Percentiles rank a stretch among this genome's conserved stretches.
Evolutionary conservation across 2,329 filamentous ascomycete species (phyloP).

Genomic region (Clarireedia monteithiana): DNA sequence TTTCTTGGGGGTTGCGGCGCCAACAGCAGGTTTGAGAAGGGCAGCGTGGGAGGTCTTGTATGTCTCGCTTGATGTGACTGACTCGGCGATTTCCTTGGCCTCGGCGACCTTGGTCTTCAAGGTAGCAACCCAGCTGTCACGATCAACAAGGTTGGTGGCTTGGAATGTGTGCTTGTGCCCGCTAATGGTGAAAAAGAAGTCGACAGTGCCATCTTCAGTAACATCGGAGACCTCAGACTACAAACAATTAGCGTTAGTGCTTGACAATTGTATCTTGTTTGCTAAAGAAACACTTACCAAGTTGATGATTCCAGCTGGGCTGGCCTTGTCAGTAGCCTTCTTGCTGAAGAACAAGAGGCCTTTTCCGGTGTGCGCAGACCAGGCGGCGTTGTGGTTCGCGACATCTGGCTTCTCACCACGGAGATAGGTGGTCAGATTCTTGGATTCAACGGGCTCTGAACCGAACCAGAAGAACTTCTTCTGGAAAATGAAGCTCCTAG

Average conservation of each 20-base stretch:
- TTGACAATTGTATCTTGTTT: neutral
- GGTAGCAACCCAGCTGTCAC: constrained; percentile 86
- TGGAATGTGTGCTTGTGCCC: constrained; percentile 94
- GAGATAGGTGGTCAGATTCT: constrained; percentile 69
- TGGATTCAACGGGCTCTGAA: constrained; percentile 62
- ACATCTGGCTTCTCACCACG: constrained; percentile 80
- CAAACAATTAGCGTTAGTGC: constrained; percentile 24
- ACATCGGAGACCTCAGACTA: constrained; percentile 54
- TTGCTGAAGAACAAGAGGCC: constrained; percentile 81
- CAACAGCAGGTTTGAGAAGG: constrained; percentile 36
- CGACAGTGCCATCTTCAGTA: constrained; percentile 66
- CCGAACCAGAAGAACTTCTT: constrained; percentile 93
- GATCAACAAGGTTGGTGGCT: constrained; percentile 64
- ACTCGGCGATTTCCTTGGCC: constrained; percentile 72
- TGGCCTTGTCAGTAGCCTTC: constrained; percentile 72
- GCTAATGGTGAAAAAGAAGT: constrained; percentile 79
- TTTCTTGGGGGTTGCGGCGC: constrained; percentile 26
- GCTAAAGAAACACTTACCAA: constrained; percentile 50
- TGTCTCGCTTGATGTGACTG: constrained; percentile 67
- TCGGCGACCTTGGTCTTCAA: constrained; percentile 76
- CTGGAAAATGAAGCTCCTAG: constrained; percentile 73
- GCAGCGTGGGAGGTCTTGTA: constrained; percentile 59
- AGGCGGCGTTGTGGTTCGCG: constrained; percentile 74
- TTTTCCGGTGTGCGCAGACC: constrained; percentile 91
- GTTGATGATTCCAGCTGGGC: constrained; percentile 75